Evolutionary conservation across 352 stramenopile genomes (phyloP), one percentile per base, ranked within the genome.

Genomic region (Phytophthora fragariae): DNA sequence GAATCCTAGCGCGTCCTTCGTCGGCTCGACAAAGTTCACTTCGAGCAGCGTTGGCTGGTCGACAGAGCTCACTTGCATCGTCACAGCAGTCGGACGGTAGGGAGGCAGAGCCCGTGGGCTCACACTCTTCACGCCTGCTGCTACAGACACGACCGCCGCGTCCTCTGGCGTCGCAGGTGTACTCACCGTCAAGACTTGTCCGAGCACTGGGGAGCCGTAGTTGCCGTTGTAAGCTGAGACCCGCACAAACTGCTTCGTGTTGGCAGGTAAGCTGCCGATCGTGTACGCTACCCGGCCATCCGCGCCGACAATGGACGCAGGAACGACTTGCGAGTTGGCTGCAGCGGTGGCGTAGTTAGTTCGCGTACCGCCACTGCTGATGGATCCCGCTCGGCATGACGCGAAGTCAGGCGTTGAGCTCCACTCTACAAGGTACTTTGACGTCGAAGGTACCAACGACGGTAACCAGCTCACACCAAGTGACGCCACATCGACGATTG

Each of bases 141-240:
- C n/a, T 1, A 80, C 54, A 12, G 60, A 21, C 12, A 77, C n/a
- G 12, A 54, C 17, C 37, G 70, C 60, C 0, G 27, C 50, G 17
- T 35, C 73, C 37, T 77, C 73, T 3, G 73, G 14, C 1, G 69
- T 65, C 3, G 9, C 62, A 11, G 73, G 70, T 1, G 61, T 77
- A 24, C 57, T 71, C 29, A 80, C 65, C 1, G 60, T 68, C 12
- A 92, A 55, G 3, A 92, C 70, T 17, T 74, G 33, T 0, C 84
- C 88, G 0, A 95, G 66, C 4, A 92, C 80, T 0, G 90, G 88
- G 9, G 73, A 78, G 4, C 87, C 81, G 65, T 97, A 97, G 19
- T 94, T 75, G n/a, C 90, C 88, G 60, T 98, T 98, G 70, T 89
- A 92, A 15, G 93, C 87, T 1, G 90, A 92, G 3, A 99, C 94